Conservation (phyloP, 148 eudicot genomes). For the Heliosperma pusillum region DNA sequence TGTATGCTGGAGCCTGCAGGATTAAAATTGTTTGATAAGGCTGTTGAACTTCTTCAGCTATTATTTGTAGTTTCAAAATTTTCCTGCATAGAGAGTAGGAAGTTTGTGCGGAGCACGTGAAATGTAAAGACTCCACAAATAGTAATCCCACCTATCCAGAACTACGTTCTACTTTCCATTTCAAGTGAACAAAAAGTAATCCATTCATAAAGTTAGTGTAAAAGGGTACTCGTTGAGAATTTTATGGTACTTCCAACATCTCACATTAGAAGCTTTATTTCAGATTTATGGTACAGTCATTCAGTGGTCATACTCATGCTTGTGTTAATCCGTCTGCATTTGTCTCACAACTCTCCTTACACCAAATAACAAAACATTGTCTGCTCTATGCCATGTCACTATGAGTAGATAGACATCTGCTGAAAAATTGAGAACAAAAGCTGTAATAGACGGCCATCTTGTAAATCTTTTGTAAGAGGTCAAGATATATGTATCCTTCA, state of each 20-base stretch:
- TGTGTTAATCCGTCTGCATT: no score
- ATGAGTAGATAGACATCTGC: not conserved
- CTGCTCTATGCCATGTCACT: not conserved
- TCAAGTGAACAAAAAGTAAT: no score
- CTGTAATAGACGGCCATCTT: not conserved
- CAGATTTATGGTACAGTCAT: no score
- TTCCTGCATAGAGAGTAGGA: not conserved
- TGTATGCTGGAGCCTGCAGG: not conserved
- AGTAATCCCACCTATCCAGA: no score
- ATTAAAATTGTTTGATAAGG: not conserved
- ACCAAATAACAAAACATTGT: no score
- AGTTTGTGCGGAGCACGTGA: not conserved
- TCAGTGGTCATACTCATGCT: no score
- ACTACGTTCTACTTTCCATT: no score
- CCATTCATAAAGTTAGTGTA: not conserved
- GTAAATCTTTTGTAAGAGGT: not conserved
- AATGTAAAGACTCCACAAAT: not conserved
- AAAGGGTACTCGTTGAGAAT: not conserved
- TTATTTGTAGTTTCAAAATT: not conserved
- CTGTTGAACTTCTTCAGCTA: not conserved
- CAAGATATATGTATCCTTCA: not conserved
- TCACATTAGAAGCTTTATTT: not conserved
- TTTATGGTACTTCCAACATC: not conserved
- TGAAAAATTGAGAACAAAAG: not conserved
- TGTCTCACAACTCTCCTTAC: no score